A percentile compares a stretch with the other conserved stretches of the same genome.
These are phyloP conservation scores for Benincasa hispida DNA, from an alignment of 306 rosid species.

Conservation along the genomic window DNA sequence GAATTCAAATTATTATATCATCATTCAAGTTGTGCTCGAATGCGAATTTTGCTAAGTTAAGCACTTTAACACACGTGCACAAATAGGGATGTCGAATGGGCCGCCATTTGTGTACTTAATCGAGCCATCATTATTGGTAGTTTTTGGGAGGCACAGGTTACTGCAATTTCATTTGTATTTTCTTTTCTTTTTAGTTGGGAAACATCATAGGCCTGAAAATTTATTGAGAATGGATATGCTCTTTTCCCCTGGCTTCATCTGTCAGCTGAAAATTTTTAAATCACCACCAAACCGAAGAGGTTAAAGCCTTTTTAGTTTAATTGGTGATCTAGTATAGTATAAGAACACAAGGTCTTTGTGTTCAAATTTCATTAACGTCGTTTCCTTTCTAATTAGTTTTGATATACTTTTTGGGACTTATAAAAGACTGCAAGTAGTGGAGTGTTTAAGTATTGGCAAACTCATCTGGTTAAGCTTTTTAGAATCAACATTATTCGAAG, in stretches of 20 bases:
- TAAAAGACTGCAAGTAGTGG: too few relatives aligned
- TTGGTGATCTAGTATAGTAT: too few relatives aligned
- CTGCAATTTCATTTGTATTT: neutral
- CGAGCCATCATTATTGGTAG: neutral
- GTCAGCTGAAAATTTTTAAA: neutral
- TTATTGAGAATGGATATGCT: conserved; percentile 1
- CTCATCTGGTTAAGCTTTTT: too few relatives aligned
- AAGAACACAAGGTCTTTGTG: neutral
- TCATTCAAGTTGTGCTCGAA: neutral
- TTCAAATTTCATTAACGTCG: neutral
- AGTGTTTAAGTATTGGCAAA: too few relatives aligned
- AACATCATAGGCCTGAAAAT: neutral
- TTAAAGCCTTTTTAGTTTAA: neutral
- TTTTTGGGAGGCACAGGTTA: neutral
- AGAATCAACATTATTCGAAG: too few relatives aligned
- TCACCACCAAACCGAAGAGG: neutral
- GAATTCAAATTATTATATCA: neutral
- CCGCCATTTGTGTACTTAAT: neutral
- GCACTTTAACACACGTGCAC: neutral
- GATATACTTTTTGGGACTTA: neutral
- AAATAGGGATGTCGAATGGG: neutral
- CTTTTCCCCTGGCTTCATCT: neutral
- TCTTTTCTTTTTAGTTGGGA: neutral
- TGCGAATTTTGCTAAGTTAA: neutral
- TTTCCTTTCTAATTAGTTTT: too few relatives aligned